Evolutionary conservation across 1,284 basidiomycete genomes (phyloP).

Genomic region (Trametes pubescens): DNA sequence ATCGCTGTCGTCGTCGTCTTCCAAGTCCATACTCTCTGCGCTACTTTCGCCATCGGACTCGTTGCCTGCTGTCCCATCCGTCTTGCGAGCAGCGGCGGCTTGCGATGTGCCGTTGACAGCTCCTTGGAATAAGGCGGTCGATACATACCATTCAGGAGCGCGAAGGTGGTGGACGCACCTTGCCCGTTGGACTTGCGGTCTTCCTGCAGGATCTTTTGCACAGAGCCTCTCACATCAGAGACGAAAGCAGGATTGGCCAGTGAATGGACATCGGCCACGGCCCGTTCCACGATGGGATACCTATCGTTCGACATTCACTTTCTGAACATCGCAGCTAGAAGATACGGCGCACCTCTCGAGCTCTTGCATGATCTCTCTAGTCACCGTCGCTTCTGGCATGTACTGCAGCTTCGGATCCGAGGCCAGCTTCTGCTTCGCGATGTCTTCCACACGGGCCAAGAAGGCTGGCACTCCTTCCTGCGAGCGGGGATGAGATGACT

Average conservation of each 20-base stretch:
- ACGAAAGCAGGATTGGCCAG: slow-evolving; percentile 61
- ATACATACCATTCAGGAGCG: not conserved
- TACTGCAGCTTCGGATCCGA: slow-evolving; percentile 63
- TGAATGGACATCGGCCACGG: slow-evolving; percentile 60
- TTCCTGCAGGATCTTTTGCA: slow-evolving; percentile 37
- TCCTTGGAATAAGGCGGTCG: not conserved
- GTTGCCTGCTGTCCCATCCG: slow-evolving; percentile 10
- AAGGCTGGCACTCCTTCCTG: slow-evolving; percentile 62
- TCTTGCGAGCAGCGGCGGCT: slow-evolving; percentile 2
- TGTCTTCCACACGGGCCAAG: slow-evolving; percentile 65
- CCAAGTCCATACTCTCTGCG: slow-evolving; percentile 31
- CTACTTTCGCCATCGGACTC: slow-evolving; percentile 31
- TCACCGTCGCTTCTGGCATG: slow-evolving; percentile 58
- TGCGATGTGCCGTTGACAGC: slow-evolving; percentile 20
- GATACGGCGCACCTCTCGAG: slow-evolving; percentile 62
- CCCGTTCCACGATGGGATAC: slow-evolving; percentile 69
- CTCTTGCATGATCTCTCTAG: slow-evolving; percentile 73
- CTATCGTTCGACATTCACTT: slow-evolving; percentile 34
- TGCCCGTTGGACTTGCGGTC: slow-evolving; percentile 28
- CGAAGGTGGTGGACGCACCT: slow-evolving; percentile 4
- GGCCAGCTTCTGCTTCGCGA: slow-evolving; percentile 61
- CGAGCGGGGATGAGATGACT: slow-evolving; percentile 21
- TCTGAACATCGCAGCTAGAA: slow-evolving; percentile 25
- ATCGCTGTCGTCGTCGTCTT: slow-evolving; percentile 31
- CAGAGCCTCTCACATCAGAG: slow-evolving; percentile 49